Evolutionary conservation across 2,329 filamentous ascomycete genomes (phyloP).

Genomic region (Xylaria polymorpha): DNA sequence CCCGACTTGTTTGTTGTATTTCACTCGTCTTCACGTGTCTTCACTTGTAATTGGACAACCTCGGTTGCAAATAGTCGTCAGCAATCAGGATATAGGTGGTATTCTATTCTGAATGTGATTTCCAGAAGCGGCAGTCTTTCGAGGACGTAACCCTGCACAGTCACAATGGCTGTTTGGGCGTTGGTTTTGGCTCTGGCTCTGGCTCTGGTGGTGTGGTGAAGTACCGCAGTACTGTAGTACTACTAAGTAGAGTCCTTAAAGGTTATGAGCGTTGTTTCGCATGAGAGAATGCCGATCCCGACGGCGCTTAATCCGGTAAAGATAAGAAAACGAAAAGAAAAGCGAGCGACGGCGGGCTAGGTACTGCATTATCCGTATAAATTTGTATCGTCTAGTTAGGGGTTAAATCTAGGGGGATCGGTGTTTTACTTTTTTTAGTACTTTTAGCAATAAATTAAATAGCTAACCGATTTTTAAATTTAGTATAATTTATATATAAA

Average conservation of each 20-base stretch:
- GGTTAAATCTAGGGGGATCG: too few relatives aligned
- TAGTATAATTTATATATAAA: too few relatives aligned
- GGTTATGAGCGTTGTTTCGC: slow-evolving; percentile 25
- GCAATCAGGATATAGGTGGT: slow-evolving; percentile 19
- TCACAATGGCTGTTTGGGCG: slow-evolving; percentile 17
- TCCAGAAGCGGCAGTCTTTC: slow-evolving; percentile 30
- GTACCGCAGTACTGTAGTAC: background rate
- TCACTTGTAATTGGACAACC: slow-evolving; percentile 3
- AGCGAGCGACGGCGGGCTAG: too few relatives aligned
- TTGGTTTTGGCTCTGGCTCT: slow-evolving; percentile 14
- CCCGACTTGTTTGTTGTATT: background rate
- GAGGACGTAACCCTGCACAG: slow-evolving; percentile 7
- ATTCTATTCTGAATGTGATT: slow-evolving; percentile 24
- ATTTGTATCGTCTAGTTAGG: too few relatives aligned
- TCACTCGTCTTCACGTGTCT: background rate
- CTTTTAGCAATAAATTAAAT: too few relatives aligned
- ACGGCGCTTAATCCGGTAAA: too few relatives aligned
- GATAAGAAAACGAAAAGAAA: background rate
- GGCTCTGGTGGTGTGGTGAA: slow-evolving; percentile 2
- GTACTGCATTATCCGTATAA: too few relatives aligned
- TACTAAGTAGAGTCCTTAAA: too few relatives aligned
- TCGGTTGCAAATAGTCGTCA: slow-evolving; percentile 9
- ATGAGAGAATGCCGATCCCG: slow-evolving; percentile 15
- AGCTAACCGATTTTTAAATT: too few relatives aligned
- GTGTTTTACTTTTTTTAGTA: too few relatives aligned